These are phyloP conservation scores for Pugionium dolabratum DNA, from an alignment of 345 rosid genomes.

Conservation along the genomic window DNA sequence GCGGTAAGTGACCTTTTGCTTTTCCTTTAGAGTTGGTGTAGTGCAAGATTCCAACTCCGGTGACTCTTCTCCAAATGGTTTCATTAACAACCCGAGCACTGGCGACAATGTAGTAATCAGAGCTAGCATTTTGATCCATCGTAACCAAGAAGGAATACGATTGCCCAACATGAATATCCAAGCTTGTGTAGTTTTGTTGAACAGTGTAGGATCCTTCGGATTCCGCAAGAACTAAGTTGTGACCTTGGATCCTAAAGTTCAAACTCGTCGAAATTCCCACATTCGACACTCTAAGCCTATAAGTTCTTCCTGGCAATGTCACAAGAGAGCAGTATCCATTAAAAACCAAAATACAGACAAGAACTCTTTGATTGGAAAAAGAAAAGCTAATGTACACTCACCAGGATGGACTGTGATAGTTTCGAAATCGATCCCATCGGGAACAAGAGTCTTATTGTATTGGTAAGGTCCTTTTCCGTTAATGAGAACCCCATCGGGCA, in stretches of 20 bases:
- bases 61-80: constrained; percentile 85
- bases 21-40: constrained; percentile 95
- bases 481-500: constrained; percentile 95
- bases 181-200: constrained; percentile 95
- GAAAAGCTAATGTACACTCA: constrained; percentile 36
- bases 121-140: constrained; percentile 95
- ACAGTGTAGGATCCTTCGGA: constrained; percentile 94
- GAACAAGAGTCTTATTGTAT: constrained; percentile 83
- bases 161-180: constrained; percentile 97
- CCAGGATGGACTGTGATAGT: constrained; percentile 91
- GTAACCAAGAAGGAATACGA: constrained; percentile 90
- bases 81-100: constrained; percentile 92
- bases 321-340: not conserved
- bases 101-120: constrained; percentile 97
- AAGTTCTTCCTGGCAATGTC: constrained; percentile 70
- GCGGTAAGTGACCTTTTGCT: constrained; percentile 86
- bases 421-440: constrained; percentile 71
- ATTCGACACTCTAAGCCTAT: constrained; percentile 86
- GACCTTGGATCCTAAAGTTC: constrained; percentile 95
- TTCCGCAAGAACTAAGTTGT: constrained; percentile 87
- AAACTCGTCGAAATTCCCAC: constrained; percentile 90
- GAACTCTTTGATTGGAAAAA: not conserved
- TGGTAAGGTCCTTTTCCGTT: constrained; percentile 97
- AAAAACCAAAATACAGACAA: not conserved
- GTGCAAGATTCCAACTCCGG: constrained; percentile 89